Evolutionary conservation across 1,139 yeast genomes (phyloP).

Genomic region (Magnusiomyces suaveolens): DNA sequence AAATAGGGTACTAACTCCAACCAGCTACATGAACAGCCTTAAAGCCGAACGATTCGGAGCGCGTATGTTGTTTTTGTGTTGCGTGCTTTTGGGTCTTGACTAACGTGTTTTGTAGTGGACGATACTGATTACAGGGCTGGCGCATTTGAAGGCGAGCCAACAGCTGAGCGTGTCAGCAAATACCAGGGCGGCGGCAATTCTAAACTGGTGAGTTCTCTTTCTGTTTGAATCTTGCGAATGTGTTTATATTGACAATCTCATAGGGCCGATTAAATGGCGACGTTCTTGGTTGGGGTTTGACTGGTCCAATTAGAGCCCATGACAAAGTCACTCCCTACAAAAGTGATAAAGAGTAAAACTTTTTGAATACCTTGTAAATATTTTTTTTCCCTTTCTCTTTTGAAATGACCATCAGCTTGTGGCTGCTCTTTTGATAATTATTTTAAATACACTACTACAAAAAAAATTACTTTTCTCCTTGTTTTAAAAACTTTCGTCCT

Average conservation of each 20-base stretch:
- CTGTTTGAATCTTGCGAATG: no score
- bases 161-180: constrained; percentile 29
- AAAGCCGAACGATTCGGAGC: constrained; percentile 12
- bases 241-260: not conserved
- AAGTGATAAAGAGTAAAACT: not conserved
- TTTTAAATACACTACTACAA: no score
- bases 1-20: not conserved
- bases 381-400: no score
- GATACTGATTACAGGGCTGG: constrained; percentile 28
- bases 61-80: constrained; percentile 7
- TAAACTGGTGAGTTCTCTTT: constrained; percentile 23
- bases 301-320: not conserved
- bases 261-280: constrained; percentile 2
- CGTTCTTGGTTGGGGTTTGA: not conserved
- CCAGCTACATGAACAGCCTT: constrained; percentile 9
- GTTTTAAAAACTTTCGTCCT: constrained; percentile 23
- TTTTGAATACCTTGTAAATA: no score
- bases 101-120: constrained; percentile 14
- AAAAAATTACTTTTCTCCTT: not conserved
- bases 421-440: no score
- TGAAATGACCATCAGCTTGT: no score
- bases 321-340: not conserved
- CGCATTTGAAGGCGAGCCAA: constrained; percentile 28
- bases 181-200: constrained; percentile 35
- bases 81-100: not conserved